Percentiles rank a stretch among this genome's conserved stretches.
These are phyloP conservation scores for Ogataea corticis DNA, from an alignment of 805 yeast genomes.

Conservation along the genomic window DNA sequence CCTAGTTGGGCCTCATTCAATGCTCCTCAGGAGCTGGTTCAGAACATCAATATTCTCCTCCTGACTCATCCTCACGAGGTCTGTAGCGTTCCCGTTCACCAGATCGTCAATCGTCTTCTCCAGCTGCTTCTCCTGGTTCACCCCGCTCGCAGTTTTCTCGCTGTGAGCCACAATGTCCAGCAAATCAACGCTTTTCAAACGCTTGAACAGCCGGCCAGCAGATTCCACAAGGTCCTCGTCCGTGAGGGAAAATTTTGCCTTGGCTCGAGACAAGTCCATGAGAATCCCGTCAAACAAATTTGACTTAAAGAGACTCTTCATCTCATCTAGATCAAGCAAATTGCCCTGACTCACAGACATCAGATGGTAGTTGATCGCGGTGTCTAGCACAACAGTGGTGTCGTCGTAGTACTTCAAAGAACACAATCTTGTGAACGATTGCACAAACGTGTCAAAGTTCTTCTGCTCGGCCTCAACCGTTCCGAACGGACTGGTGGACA, in stretches of 20 bases:
- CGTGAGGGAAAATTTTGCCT: not conserved
- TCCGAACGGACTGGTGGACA: constrained; percentile 13
- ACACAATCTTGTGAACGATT: constrained; percentile 6
- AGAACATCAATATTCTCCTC: constrained; percentile 28
- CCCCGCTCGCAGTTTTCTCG: not conserved
- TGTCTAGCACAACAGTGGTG: constrained; percentile 5
- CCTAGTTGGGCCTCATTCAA: constrained; percentile 14
- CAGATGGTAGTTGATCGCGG: constrained; percentile 11
- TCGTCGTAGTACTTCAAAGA: constrained; percentile 6
- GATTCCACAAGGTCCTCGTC: not conserved
- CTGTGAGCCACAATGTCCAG: constrained; percentile 1
- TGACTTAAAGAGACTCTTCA: constrained; percentile 7
- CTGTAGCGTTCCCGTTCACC: constrained; percentile 24
- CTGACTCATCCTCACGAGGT: constrained; percentile 20
- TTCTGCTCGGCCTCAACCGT: constrained; percentile 9
- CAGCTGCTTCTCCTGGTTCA: constrained; percentile 4
- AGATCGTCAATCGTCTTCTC: constrained; percentile 19
- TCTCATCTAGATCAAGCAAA: constrained; percentile 5
- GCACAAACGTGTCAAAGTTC: constrained; percentile 10
- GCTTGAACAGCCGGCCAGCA: not conserved
- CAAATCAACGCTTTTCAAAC: constrained; percentile 1
- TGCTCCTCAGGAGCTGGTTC: constrained; percentile 21
- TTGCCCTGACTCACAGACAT: constrained; percentile 7
- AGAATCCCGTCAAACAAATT: constrained; percentile 12
- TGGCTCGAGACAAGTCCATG: constrained; percentile 1